These are phyloP conservation scores for Discostella stelligeroides DNA, from an alignment of 108 stramenopile species.

Conservation along the genomic window DNA sequence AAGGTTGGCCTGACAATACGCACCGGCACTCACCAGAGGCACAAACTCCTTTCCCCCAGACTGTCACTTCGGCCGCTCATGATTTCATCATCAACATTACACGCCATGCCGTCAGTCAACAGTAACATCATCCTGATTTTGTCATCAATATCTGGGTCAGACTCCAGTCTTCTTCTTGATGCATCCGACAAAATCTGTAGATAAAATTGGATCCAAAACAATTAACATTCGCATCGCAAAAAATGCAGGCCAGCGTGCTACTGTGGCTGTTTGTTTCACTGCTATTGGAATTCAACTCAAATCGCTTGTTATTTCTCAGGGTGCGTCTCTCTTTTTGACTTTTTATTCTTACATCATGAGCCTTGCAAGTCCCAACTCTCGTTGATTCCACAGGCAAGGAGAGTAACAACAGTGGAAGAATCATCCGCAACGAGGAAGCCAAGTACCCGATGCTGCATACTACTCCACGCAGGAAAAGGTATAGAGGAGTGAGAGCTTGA, in stretches of 20 bases:
- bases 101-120: not conserved
- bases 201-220: not conserved
- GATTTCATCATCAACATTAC: too few relatives aligned
- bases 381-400: too few relatives aligned
- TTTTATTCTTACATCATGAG: too few relatives aligned
- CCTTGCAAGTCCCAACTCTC: too few relatives aligned
- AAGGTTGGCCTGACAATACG: too few relatives aligned
- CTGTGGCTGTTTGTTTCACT: constrained; percentile 13
- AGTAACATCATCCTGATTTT: constrained; percentile 2
- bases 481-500: constrained; percentile 12
- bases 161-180: constrained; percentile 3
- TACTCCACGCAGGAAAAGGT: constrained; percentile 11
- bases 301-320: too few relatives aligned
- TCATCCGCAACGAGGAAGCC: not conserved
- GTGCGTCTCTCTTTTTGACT: too few relatives aligned
- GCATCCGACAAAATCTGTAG: not conserved
- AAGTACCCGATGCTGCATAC: not conserved
- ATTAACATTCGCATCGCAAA: constrained; percentile 1
- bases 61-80: too few relatives aligned
- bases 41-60: too few relatives aligned
- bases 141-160: constrained; percentile 18
- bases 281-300: not conserved
- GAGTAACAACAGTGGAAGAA: too few relatives aligned
- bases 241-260: not conserved
- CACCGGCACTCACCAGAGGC: too few relatives aligned